Evolutionary conservation across 2,329 filamentous ascomycete species (phyloP).

Genomic region (Fusarium sp.): DNA sequence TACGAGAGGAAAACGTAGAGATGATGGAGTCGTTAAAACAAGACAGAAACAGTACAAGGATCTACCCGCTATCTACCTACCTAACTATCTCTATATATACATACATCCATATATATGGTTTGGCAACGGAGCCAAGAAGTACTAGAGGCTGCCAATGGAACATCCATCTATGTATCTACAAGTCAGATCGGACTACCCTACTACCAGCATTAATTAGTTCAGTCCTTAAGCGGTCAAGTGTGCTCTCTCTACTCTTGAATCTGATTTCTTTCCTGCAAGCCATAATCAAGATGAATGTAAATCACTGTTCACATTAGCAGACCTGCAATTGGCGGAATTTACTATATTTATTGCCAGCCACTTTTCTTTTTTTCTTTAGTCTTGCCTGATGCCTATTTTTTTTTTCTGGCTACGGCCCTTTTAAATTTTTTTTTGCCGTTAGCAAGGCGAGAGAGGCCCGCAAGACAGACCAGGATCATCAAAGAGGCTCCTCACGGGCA

Average conservation of each 20-base stretch:
- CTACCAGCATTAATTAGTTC: constrained; percentile 8
- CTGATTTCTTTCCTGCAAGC: constrained; percentile 7
- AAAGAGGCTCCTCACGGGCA: constrained; percentile 16
- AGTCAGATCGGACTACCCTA: constrained; percentile 17
- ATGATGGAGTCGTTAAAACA: neutral
- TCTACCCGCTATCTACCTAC: neutral
- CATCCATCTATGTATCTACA: too few relatives aligned
- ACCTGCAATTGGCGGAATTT: constrained; percentile 10
- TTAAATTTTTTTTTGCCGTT: constrained; percentile 20
- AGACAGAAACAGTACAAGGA: neutral
- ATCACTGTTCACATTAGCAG: neutral
- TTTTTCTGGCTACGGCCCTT: constrained; percentile 29
- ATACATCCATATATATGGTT: neutral
- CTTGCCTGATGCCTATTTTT: neutral
- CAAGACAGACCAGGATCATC: constrained; percentile 37
- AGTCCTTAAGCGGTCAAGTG: neutral
- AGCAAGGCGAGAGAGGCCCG: constrained; percentile 36
- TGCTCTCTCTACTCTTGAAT: neutral
- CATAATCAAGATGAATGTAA: constrained; percentile 13
- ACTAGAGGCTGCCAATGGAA: constrained; percentile 4
- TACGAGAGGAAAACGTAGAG: too few relatives aligned
- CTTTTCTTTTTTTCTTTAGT: neutral
- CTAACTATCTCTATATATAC: too few relatives aligned
- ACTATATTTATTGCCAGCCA: constrained; percentile 11
- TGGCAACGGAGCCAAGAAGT: neutral